Evolutionary conservation across 1,284 basidiomycete species (phyloP).

Genomic region (Abortiporus biennis): DNA sequence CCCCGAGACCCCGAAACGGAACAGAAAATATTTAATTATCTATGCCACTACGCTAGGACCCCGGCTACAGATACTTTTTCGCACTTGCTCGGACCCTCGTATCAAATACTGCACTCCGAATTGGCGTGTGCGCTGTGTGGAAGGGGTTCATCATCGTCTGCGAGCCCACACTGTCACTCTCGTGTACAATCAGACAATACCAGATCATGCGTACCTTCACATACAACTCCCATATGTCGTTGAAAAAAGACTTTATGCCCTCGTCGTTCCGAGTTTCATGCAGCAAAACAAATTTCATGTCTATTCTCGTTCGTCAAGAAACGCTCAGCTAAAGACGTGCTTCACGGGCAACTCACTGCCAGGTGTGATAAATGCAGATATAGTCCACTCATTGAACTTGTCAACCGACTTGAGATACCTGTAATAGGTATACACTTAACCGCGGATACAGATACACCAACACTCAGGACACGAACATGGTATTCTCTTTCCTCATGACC

Average conservation of each 20-base stretch:
- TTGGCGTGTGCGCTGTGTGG: slow-evolving; percentile 81
- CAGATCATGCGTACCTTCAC: slow-evolving; percentile 65
- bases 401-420: slow-evolving; percentile 93
- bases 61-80: slow-evolving; percentile 59
- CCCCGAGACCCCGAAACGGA: no score
- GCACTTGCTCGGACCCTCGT: slow-evolving; percentile 79
- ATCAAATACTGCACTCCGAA: slow-evolving; percentile 80
- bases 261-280: slow-evolving; percentile 96
- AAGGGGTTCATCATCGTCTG: slow-evolving; percentile 91
- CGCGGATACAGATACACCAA: neutral
- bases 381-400: slow-evolving; percentile 96
- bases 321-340: neutral
- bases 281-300: slow-evolving; percentile 86
- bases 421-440: slow-evolving; percentile 2
- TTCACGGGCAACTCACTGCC: slow-evolving; percentile 61
- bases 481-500: slow-evolving; percentile 77
- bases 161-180: neutral
- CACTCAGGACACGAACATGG: slow-evolving; percentile 61
- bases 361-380: slow-evolving; percentile 90
- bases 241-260: slow-evolving; percentile 85
- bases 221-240: slow-evolving; percentile 93
- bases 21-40: no score
- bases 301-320: slow-evolving; percentile 35
- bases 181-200: slow-evolving; percentile 11
- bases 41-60: no score